Percentiles rank a stretch among this genome's conserved stretches.
Conservation (phyloP, 768 basidiomycete species). For the Podaxis sp. region DNA sequence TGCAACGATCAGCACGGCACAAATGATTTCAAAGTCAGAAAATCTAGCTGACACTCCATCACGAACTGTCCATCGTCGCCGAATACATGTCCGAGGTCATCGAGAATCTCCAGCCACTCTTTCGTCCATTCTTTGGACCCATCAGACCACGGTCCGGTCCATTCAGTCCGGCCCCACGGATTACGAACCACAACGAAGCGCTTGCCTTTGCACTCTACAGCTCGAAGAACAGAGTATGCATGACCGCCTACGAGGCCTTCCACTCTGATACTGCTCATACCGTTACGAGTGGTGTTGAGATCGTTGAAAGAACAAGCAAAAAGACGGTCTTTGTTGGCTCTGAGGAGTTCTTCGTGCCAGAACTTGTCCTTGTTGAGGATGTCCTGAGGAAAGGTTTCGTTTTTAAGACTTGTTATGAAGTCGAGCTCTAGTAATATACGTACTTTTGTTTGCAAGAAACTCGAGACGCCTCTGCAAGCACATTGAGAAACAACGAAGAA, state of each 20-base stretch:
- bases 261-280: constrained; percentile 26
- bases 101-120: constrained; percentile 44
- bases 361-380: constrained; percentile 51
- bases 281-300: constrained; percentile 33
- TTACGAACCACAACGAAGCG: constrained; percentile 50
- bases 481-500: background rate
- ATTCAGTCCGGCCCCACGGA: constrained; percentile 50
- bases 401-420: background rate
- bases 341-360: constrained; percentile 53
- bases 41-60: constrained; percentile 41
- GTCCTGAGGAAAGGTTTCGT: constrained; percentile 28
- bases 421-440: background rate
- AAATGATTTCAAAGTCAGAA: background rate
- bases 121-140: constrained; percentile 50
- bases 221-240: constrained; percentile 48
- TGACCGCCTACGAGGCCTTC: constrained; percentile 42
- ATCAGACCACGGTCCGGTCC: constrained; percentile 51
- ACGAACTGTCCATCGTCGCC: constrained; percentile 51
- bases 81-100: constrained; percentile 40
- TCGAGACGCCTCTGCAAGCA: constrained; percentile 40
- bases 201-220: constrained; percentile 43
- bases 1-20: background rate
- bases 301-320: constrained; percentile 51
- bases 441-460: constrained; percentile 41
- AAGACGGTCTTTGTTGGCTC: constrained; percentile 50